Conservation (phyloP, 768 basidiomycete genomes). For the Saitozyma sp. region DNA sequence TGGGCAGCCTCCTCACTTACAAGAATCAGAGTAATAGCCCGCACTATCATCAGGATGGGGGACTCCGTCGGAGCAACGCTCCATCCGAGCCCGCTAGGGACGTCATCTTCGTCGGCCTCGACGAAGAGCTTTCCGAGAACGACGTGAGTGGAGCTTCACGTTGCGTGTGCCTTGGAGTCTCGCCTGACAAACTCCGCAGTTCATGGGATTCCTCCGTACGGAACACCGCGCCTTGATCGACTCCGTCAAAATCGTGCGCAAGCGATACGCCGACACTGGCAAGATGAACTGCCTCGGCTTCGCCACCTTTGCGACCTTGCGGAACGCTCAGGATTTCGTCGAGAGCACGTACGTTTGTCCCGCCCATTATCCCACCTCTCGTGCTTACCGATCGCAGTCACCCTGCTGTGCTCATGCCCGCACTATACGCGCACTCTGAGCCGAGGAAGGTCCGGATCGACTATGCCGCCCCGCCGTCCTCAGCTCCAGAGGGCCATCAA, state of each 20-base stretch:
- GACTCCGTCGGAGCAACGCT: slow-evolving; percentile 62
- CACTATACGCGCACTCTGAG: slow-evolving; percentile 81
- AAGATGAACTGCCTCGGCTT: slow-evolving; percentile 96
- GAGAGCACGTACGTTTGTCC: slow-evolving; percentile 61
- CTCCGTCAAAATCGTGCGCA: slow-evolving; percentile 80
- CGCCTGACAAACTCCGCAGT: slow-evolving; percentile 53
- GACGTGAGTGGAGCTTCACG: slow-evolving; percentile 63
- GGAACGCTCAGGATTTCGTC: slow-evolving; percentile 87
- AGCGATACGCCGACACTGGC: slow-evolving; percentile 79
- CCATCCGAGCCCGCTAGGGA: slow-evolving; percentile 86
- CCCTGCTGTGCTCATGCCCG: slow-evolving; percentile 89
- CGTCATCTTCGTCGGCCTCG: slow-evolving; percentile 92
- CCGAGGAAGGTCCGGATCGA: slow-evolving; percentile 89
- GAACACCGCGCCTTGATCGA: slow-evolving; percentile 52
- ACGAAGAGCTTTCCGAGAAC: slow-evolving; percentile 86
- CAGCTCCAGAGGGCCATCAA: slow-evolving; percentile 3
- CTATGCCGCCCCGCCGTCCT: slow-evolving; percentile 65
- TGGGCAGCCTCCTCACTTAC: not conserved
- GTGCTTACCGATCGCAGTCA: slow-evolving; percentile 53
- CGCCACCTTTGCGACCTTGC: slow-evolving; percentile 82
- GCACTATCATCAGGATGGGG: slow-evolving; percentile 1
- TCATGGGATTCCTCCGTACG: slow-evolving; percentile 37
- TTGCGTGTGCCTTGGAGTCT: slow-evolving; percentile 21
- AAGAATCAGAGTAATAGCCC: slow-evolving; percentile 3
- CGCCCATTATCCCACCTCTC: not conserved